These are phyloP conservation scores for Naganishia vaughanmartiniae DNA, from an alignment of 768 basidiomycete species.

Conservation along the genomic window DNA sequence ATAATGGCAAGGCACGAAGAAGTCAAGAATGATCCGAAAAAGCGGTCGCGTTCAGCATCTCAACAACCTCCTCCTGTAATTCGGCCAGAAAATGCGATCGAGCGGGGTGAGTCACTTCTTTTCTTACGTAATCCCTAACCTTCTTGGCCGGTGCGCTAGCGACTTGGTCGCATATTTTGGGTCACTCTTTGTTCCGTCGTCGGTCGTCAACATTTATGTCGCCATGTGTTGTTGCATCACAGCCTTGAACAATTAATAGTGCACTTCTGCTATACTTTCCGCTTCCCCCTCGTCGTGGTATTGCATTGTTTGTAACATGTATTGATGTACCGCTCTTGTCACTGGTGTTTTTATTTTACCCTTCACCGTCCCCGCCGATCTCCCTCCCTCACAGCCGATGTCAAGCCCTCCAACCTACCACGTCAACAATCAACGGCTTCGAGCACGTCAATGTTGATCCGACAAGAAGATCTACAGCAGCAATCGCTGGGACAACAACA, in stretches of 20 bases:
- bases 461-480: too few species aligned
- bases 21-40: neutral
- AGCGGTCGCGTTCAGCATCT: neutral
- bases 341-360: neutral
- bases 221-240: neutral
- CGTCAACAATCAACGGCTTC: neutral
- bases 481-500: too few species aligned
- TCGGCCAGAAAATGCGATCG: slow-evolving; percentile 10
- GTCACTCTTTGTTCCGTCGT: too few species aligned
- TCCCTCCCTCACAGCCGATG: neutral
- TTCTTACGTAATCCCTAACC: neutral
- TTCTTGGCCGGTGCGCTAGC: neutral
- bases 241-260: neutral
- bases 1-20: slow-evolving; percentile 2
- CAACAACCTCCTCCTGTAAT: neutral
- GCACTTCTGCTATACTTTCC: neutral
- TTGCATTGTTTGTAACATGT: neutral
- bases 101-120: slow-evolving; percentile 5
- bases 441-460: too few species aligned
- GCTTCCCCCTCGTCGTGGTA: neutral
- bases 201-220: neutral
- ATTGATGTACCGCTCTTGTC: slow-evolving; percentile 3
- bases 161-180: neutral
- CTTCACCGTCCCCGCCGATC: neutral
- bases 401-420: neutral